Conservation (phyloP, 768 basidiomycete genomes). For the Pholiota microspora region DNA sequence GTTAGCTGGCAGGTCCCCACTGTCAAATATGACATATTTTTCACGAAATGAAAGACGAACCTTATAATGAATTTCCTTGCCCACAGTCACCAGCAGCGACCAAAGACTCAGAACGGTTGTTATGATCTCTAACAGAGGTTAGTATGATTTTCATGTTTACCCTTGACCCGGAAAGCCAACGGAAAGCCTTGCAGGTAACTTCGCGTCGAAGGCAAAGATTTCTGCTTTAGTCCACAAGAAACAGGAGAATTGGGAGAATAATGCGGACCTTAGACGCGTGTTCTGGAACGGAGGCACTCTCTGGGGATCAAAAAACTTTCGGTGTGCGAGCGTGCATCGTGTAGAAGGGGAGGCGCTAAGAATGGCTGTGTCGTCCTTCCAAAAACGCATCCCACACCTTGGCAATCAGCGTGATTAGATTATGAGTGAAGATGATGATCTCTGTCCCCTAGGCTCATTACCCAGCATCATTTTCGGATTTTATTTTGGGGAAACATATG, state of each 20-base stretch:
- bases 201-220: not conserved
- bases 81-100: not conserved
- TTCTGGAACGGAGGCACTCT: conserved; percentile 14
- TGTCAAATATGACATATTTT: not conserved
- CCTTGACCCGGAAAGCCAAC: no score
- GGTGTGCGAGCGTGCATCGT: conserved; percentile 18
- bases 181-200: not conserved
- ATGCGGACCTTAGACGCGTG: conserved; percentile 2
- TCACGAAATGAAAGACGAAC: not conserved
- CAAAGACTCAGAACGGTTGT: not conserved
- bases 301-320: conserved; percentile 22
- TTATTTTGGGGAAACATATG: conserved; percentile 1
- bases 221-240: not conserved
- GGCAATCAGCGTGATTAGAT: conserved; percentile 28
- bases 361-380: conserved; percentile 11
- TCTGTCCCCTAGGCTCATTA: conserved; percentile 1
- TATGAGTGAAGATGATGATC: conserved; percentile 7
- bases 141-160: no score
- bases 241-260: conserved; percentile 6
- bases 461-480: conserved; percentile 7
- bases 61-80: not conserved
- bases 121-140: no score
- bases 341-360: conserved; percentile 17
- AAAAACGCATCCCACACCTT: conserved; percentile 5
- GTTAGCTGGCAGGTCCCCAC: no score